Base-by-base conservation (phyloP, 1,284 basidiomycete species). In the Microbotryomycetes sp. region DNA sequence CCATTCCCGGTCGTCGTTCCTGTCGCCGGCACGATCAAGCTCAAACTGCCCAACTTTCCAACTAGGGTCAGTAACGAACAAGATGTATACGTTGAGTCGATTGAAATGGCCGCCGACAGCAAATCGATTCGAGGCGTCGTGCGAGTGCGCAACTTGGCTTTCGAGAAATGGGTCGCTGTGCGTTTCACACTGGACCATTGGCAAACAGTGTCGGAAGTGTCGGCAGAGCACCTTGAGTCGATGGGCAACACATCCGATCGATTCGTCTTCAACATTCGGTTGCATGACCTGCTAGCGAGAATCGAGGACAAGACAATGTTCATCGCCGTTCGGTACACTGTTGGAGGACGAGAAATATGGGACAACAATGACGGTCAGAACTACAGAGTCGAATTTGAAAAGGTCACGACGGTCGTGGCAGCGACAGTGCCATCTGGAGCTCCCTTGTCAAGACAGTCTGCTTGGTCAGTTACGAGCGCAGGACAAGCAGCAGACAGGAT, bases 121-220 rank as follows among this genome's bases (percentile, higher is more conserved):
- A 77, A 78, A 53, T 80, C 87, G 55, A 80, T 79, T 69, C 78
- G 82, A 30, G 94, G 93, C 23, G 80, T 81, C 45, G 83, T 92
- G 36, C 83, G 85, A 53, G 89, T 94, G 63, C 83, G 85, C 70
- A 97, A 97, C 75, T 73, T 96, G 51, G 84, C 89, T 3, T 97
- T 86, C 77, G 82, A 89, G 71, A 97, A 97, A 78, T 86, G 84
- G 81, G 82, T 97, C 60, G 87, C 85, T 9, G 84, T 91, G 25
- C 85, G 93, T 46, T 97, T 97, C 77, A 97, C 93, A 2, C 83
- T 93, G 69, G 93, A 97, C 75, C 82, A 81, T 72, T 97, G 94
- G 93, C 89, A 92, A 76, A 97, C 93, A 42, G 93, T 89, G 61
- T 91, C 87, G 74, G 93, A 97, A 77, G 89, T 97, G 51, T 84